phyloP scores from a whole-genome alignment of 75 land plant species.

The Picea glauca region DNA sequence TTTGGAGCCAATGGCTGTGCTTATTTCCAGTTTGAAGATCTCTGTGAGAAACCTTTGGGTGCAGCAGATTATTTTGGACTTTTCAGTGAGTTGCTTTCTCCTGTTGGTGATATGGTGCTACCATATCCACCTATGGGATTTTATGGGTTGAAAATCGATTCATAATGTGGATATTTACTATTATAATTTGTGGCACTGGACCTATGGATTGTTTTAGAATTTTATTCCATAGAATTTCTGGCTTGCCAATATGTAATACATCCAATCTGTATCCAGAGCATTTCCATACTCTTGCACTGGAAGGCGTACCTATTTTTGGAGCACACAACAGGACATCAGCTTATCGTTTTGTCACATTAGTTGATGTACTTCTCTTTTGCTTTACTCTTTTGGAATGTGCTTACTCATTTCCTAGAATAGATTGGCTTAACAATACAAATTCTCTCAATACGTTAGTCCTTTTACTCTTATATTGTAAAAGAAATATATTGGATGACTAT shows the following conservation, averaged over 20 bases:
- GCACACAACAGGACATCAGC: slow-evolving; percentile 82
- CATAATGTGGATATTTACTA: background rate
- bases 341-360: slow-evolving; percentile 90
- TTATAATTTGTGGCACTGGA: background rate
- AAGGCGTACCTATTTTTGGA: slow-evolving; percentile 85
- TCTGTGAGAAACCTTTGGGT: slow-evolving; percentile 93
- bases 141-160: background rate
- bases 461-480: background rate
- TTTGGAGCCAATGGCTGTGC: slow-evolving; percentile 94
- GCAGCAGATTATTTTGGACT: slow-evolving; percentile 97
- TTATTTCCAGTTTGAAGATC: slow-evolving; percentile 84
- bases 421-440: background rate
- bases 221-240: background rate
- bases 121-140: background rate
- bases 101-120: background rate
- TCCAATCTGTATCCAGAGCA: slow-evolving; percentile 49
- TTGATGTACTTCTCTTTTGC: slow-evolving; percentile 63
- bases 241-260: background rate
- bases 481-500: background rate
- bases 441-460: background rate
- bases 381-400: background rate
- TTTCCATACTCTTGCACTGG: slow-evolving; percentile 88
- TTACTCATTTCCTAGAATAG: background rate
- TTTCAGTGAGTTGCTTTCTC: slow-evolving; percentile 65
- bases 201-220: background rate